phyloP scores from a whole-genome alignment of 495 filamentous ascomycete genomes.

The Tricharina praecox region DNA sequence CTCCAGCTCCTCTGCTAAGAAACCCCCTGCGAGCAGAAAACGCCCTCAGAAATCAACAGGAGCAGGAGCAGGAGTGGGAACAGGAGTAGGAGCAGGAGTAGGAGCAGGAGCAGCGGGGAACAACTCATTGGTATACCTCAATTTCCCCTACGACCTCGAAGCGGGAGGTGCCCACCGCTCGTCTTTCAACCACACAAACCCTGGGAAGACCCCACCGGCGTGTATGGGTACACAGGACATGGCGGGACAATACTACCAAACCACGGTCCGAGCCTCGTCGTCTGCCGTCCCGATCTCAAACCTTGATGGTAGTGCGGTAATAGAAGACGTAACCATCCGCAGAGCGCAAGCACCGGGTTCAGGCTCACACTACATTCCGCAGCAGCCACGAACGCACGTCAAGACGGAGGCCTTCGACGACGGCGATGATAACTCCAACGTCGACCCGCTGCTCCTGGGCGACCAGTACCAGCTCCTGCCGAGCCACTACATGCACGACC shows the following conservation, averaged over 20 bases:
- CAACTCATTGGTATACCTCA: conserved; percentile 10
- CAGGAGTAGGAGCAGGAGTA: too few relatives aligned
- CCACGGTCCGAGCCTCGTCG: conserved; percentile 32
- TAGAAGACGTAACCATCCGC: conserved; percentile 38
- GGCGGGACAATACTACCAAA: conserved; percentile 46
- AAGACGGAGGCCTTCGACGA: conserved; percentile 6
- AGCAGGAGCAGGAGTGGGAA: conserved; percentile 1
- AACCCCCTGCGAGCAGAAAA: conserved; percentile 13
- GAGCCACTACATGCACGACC: conserved; percentile 13
- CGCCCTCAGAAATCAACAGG: conserved; percentile 14
- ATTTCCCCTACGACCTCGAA: conserved; percentile 15
- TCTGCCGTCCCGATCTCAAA: conserved; percentile 26
- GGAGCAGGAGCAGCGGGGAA: conserved; percentile 1
- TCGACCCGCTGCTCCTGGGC: conserved; percentile 24
- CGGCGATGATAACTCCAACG: conserved; percentile 24
- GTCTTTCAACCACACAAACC: conserved; percentile 44
- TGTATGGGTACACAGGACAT: conserved; percentile 36
- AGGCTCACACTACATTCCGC: conserved; percentile 9
- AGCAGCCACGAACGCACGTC: not conserved
- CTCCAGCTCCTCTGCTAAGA: conserved; percentile 9
- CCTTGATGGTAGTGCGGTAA: conserved; percentile 26
- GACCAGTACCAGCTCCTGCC: conserved; percentile 8
- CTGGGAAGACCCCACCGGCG: conserved; percentile 40
- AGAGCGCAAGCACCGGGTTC: conserved; percentile 32
- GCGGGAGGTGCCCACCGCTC: conserved; percentile 33